Base-by-base conservation (phyloP, 805 yeast genomes). In the Debaryomyces tyrocola region DNA sequence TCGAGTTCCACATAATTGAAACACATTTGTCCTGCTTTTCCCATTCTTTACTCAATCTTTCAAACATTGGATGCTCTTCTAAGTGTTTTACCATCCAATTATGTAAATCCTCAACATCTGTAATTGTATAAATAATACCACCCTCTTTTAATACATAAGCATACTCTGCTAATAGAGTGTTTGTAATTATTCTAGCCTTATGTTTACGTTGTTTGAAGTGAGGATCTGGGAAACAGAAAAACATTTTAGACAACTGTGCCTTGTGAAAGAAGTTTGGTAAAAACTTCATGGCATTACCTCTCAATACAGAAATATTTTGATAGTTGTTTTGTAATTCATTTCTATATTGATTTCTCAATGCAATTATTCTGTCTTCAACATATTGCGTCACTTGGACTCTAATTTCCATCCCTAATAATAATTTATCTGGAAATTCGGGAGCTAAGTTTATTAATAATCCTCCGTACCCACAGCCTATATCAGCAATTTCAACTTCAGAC, bases 141-240 rank as follows among this genome's bases (percentile, higher is more conserved):
- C 90, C 94, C 49, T 88, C 95, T 56, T 75, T 81, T 56, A 94
- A 73, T 6, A 86, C 94, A 61, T 82, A 94, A 2, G 99, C 98
- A 63, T 94, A 94, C 66, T 94, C 99, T 24, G 92, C 79, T 45
- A 90, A 74, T 50, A 94, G 72, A 2, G 98, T 92, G 54, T 83
- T 85, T 45, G 99, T 91, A 54, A 94, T 81, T 60, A 94, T 94
- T 73, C 99, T 79, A 6, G 97, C 97, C 76, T 94, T 94, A 70
- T 94, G 99, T 64, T 94, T 94, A 62, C 98, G 79, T 67, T 90
- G 96, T 65, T 94, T 94, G 76, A 94, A 94, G 67, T 94, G 99
- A 6, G 99, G 99, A 67, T 94, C 99, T n/a, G 99, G 99, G 79
- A 94, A 94, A 66, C 99, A 94, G 73, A 94, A 94, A 71, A 94